Conservation (phyloP, 2,329 filamentous ascomycete species). For the Epichloe glyceriae region DNA sequence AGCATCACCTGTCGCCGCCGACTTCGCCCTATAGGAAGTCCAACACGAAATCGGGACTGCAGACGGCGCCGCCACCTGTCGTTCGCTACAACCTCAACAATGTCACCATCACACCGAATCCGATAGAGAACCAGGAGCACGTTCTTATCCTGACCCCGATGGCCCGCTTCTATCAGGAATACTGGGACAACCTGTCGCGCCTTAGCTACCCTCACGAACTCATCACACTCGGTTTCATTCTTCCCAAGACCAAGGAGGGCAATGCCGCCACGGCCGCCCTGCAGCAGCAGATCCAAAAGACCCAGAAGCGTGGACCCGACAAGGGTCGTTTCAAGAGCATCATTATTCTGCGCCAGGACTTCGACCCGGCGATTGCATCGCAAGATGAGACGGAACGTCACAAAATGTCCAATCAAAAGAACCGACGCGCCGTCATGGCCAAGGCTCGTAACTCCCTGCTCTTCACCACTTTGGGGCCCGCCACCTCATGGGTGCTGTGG, state of each 20-base stretch:
- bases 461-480: slow-evolving; percentile 85
- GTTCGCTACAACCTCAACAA: slow-evolving; percentile 92
- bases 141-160: slow-evolving; percentile 88
- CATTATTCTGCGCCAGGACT: slow-evolving; percentile 90
- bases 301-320: slow-evolving; percentile 63
- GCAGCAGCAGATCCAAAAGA: slow-evolving; percentile 73
- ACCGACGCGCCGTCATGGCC: slow-evolving; percentile 77
- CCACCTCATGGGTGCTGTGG: slow-evolving; percentile 94
- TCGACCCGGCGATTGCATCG: slow-evolving; percentile 65
- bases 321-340: slow-evolving; percentile 81
- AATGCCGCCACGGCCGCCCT: slow-evolving; percentile 73
- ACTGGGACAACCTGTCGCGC: slow-evolving; percentile 86
- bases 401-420: slow-evolving; percentile 82
- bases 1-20: slow-evolving; percentile 31
- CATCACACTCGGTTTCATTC: slow-evolving; percentile 90
- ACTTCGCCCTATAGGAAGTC: slow-evolving; percentile 31
- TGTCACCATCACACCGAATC: slow-evolving; percentile 67
- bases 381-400: slow-evolving; percentile 84
- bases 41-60: slow-evolving; percentile 18
- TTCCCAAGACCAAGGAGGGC: slow-evolving; percentile 85
- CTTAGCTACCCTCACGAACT: slow-evolving; percentile 86
- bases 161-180: slow-evolving; percentile 82
- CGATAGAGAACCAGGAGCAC: slow-evolving; percentile 67
- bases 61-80: slow-evolving; percentile 58
- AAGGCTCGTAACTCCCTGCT: slow-evolving; percentile 86